These are phyloP conservation scores for Termitomyces sp. DNA, from an alignment of 768 basidiomycete species.

Conservation along the genomic window DNA sequence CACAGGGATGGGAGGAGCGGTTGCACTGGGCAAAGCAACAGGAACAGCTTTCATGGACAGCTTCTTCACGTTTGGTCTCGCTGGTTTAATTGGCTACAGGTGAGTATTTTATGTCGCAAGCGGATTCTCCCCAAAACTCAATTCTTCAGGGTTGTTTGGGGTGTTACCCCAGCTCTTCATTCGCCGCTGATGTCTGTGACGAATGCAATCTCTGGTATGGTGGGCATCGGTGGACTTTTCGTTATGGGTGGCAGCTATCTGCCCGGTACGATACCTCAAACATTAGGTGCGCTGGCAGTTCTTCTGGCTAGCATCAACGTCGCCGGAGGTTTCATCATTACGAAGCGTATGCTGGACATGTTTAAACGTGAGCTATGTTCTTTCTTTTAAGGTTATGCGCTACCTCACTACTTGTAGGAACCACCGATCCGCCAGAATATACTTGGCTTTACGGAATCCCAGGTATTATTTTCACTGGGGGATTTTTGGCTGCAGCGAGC, in stretches of 20 bases:
- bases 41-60: constrained; percentile 84
- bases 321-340: constrained; percentile 84
- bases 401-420: constrained; percentile 39
- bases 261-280: constrained; percentile 78
- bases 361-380: constrained; percentile 71
- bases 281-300: constrained; percentile 78
- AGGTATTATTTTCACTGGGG: constrained; percentile 78
- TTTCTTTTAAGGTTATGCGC: neutral
- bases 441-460: constrained; percentile 80
- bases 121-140: neutral
- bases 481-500: constrained; percentile 76
- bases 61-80: constrained; percentile 87
- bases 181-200: constrained; percentile 91
- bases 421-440: constrained; percentile 86
- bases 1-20: constrained; percentile 66
- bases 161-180: constrained; percentile 83
- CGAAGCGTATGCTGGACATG: constrained; percentile 92
- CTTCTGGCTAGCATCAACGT: constrained; percentile 86
- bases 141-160: constrained; percentile 72
- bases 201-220: constrained; percentile 78
- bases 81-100: constrained; percentile 78
- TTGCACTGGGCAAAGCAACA: constrained; percentile 77
- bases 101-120: constrained; percentile 2
- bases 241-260: constrained; percentile 88
- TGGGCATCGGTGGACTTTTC: constrained; percentile 66